Evolutionary conservation across 2,329 filamentous ascomycete species (phyloP).

Genomic region (Curvularia verruculosa): DNA sequence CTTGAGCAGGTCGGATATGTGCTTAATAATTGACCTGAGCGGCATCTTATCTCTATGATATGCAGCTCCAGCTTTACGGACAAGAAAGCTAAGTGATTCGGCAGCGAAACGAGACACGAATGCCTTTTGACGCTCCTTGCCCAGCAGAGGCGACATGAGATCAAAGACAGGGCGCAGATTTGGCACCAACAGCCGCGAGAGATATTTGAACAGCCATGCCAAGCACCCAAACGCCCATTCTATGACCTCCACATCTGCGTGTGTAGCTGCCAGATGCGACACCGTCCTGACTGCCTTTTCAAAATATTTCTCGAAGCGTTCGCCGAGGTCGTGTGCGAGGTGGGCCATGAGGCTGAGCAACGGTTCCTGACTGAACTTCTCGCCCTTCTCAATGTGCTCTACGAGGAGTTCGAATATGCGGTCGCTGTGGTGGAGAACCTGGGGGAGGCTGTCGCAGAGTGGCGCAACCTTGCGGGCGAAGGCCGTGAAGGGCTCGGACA

Average conservation of each 20-base stretch:
- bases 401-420: constrained; percentile 80
- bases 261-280: constrained; percentile 75
- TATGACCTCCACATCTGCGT: constrained; percentile 83
- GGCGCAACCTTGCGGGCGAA: constrained; percentile 78
- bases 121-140: constrained; percentile 78
- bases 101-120: constrained; percentile 93
- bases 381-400: constrained; percentile 76
- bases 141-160: constrained; percentile 82
- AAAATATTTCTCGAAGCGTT: constrained; percentile 88
- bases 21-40: constrained; percentile 71
- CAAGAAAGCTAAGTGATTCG: constrained; percentile 90
- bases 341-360: constrained; percentile 86
- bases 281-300: constrained; percentile 75
- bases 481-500: constrained; percentile 77
- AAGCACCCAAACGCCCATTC: constrained; percentile 97
- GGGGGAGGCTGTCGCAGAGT: constrained; percentile 85
- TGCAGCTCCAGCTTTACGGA: constrained; percentile 83
- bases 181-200: constrained; percentile 83
- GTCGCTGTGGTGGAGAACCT: constrained; percentile 89
- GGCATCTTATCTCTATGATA: constrained; percentile 75
- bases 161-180: constrained; percentile 85
- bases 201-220: constrained; percentile 96
- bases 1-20: constrained; percentile 73
- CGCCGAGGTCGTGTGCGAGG: constrained; percentile 91
- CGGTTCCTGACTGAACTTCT: constrained; percentile 82